Conservation (phyloP, 495 filamentous ascomycete species). For the Opeltia flavorubescens region DNA sequence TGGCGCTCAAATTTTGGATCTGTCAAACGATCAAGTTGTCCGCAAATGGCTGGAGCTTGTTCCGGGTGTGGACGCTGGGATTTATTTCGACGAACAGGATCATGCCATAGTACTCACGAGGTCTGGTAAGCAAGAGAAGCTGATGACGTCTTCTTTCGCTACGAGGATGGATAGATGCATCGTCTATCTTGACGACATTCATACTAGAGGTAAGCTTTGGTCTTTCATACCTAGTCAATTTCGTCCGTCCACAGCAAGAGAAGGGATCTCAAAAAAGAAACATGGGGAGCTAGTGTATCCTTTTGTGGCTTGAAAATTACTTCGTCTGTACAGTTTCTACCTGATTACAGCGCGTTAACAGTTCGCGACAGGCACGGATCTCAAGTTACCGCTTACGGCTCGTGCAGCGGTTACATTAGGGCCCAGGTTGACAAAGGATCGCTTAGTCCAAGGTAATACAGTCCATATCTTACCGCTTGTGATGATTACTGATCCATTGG, state of each 20-base stretch:
- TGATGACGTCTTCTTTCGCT: conserved; percentile 45
- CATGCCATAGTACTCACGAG: conserved; percentile 27
- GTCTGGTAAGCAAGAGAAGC: conserved; percentile 27
- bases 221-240: too few species aligned
- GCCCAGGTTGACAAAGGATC: conserved; percentile 51
- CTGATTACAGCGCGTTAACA: too few species aligned
- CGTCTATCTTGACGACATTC: conserved; percentile 59
- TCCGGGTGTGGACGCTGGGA: conserved; percentile 27
- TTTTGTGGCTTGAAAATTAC: too few species aligned
- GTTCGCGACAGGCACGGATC: conserved; percentile 48
- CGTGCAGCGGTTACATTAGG: conserved; percentile 60
- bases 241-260: too few species aligned
- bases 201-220: conserved; percentile 44
- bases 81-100: conserved; percentile 39
- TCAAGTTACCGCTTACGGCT: conserved; percentile 44
- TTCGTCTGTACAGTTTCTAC: too few species aligned
- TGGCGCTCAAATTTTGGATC: conserved; percentile 57
- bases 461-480: neutral
- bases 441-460: conserved; percentile 53
- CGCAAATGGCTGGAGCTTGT: conserved; percentile 24
- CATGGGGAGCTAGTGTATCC: too few species aligned
- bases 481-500: neutral
- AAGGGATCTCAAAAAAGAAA: too few species aligned
- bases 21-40: conserved; percentile 41
- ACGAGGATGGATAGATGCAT: conserved; percentile 46